phyloP scores from a whole-genome alignment of 176 grass and related monocot species.

The Saccharum officinarum region DNA sequence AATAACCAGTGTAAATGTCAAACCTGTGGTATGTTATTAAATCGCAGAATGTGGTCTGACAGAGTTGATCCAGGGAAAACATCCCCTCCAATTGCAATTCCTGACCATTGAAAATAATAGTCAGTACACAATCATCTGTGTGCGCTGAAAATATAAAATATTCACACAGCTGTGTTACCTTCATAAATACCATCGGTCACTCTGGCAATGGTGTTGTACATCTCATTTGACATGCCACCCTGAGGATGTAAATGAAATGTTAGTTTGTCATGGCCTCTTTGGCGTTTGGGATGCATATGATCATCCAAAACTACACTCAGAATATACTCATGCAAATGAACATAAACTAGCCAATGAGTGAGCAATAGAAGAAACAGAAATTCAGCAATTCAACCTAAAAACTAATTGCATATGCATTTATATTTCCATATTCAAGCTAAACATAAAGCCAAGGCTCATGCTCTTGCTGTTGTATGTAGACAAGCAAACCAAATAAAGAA shows the following conservation, averaged over 20 bases:
- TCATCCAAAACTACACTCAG: background rate
- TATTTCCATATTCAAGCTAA: conserved; percentile 5
- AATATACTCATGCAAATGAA: background rate
- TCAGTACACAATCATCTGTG: conserved; percentile 2
- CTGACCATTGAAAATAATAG: conserved; percentile 36
- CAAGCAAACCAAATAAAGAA: conserved; percentile 1
- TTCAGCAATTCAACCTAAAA: background rate
- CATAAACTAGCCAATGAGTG: conserved; percentile 6
- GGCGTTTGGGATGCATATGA: background rate
- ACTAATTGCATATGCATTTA: background rate
- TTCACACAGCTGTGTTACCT: conserved; percentile 54
- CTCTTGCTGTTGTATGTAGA: background rate
- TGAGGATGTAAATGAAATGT: conserved; percentile 44
- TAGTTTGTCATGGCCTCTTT: background rate
- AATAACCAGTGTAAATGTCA: conserved; percentile 11
- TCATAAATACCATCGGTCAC: conserved; percentile 99
- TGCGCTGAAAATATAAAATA: background rate
- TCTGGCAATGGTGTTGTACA: conserved; percentile 97
- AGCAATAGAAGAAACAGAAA: background rate
- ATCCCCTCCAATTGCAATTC: conserved; percentile 99
- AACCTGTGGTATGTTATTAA: conserved; percentile 98
- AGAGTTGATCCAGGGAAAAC: conserved; percentile 98
- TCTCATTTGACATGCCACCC: conserved; percentile 99
- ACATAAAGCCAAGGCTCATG: background rate
- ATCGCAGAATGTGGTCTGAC: conserved; percentile 92